Evolutionary conservation across 305 asterid genomes (phyloP).

Genomic region (Solanum hybrid): DNA sequence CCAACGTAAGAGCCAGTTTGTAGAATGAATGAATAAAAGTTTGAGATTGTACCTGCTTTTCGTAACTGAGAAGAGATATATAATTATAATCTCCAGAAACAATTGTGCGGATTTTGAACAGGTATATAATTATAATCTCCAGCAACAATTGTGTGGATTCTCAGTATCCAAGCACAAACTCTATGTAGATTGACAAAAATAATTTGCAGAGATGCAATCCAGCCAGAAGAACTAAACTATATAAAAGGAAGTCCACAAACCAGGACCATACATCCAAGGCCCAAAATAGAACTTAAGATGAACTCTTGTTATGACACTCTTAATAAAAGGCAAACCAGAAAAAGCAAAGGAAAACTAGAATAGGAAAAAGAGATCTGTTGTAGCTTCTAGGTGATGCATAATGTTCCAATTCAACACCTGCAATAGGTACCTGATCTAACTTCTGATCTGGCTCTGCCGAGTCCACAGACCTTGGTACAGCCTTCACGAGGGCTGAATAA

Average conservation of each 20-base stretch:
- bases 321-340: neutral
- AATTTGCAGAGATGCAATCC: neutral
- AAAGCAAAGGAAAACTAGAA: neutral
- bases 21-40: neutral
- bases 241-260: neutral
- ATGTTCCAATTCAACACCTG: neutral
- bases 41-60: neutral
- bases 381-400: neutral
- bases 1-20: neutral
- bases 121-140: neutral
- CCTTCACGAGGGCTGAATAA: slow-evolving; percentile 90
- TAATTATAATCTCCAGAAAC: neutral
- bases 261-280: neutral
- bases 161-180: slow-evolving; percentile 1
- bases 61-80: neutral
- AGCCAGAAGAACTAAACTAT: neutral
- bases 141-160: neutral
- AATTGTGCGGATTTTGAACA: neutral
- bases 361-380: neutral
- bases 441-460: slow-evolving; percentile 83
- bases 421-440: slow-evolving; percentile 68
- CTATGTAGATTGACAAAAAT: neutral
- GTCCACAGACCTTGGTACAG: slow-evolving; percentile 89
- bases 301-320: neutral
- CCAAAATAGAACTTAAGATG: neutral